Evolutionary conservation across 1,139 yeast genomes (phyloP).

Genomic region (Geotrichum europaeum): DNA sequence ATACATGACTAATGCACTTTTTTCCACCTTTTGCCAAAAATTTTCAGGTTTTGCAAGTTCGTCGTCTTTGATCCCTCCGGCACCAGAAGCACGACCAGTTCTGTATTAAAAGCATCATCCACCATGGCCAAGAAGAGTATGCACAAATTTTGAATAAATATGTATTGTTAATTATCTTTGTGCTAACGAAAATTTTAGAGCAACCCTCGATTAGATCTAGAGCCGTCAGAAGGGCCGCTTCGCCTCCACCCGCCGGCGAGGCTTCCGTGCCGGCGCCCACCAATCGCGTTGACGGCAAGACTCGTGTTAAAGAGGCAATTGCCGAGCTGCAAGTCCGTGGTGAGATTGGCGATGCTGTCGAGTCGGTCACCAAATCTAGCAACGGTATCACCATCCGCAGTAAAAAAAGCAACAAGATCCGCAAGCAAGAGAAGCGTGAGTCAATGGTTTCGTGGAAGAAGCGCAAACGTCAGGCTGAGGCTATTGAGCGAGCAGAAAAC

Average conservation of each 20-base stretch:
- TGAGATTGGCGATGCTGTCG: conserved; percentile 20
- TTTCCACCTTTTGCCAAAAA: not conserved
- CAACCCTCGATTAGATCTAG: conserved; percentile 24
- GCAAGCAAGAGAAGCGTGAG: conserved; percentile 16
- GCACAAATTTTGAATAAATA: not conserved
- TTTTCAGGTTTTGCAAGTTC: not conserved
- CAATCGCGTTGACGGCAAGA: conserved; percentile 25
- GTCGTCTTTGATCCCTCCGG: not conserved
- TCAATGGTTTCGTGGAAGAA: conserved; percentile 24
- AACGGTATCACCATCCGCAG: not conserved
- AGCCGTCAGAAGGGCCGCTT: conserved; percentile 28
- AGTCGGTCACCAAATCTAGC: not conserved
- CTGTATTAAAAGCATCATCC: not conserved
- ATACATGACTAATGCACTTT: not conserved
- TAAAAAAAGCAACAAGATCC: not conserved
- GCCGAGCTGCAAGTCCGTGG: conserved; percentile 31
- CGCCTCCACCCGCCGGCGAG: conserved; percentile 19
- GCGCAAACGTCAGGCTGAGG: conserved; percentile 24
- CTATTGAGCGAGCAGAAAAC: conserved; percentile 28
- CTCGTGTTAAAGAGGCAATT: conserved; percentile 29
- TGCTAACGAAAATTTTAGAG: conserved; percentile 5
- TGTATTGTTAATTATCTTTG: not conserved
- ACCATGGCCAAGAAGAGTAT: conserved; percentile 4
- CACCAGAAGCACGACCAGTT: not conserved
- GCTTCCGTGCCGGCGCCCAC: conserved; percentile 2